phyloP scores from a whole-genome alignment of 176 grass and related monocot species.

The Elymus sibiricus region DNA sequence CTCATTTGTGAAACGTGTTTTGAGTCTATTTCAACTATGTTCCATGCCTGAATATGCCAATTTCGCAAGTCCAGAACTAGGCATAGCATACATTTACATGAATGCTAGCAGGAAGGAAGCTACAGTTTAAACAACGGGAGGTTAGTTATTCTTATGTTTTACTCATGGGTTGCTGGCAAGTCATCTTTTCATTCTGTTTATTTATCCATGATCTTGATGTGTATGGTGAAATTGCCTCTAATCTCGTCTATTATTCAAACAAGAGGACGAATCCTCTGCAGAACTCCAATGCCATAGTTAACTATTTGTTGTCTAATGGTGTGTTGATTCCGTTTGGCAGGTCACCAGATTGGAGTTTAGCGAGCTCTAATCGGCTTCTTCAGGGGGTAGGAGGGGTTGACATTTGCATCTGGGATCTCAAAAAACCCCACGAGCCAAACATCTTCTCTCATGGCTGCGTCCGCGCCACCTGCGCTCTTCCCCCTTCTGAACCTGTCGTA shows the following conservation, averaged over 20 bases:
- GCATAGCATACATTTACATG: conserved; percentile 28
- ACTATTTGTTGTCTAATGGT: neutral
- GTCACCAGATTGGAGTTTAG: too few species aligned
- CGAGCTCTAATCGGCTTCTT: too few species aligned
- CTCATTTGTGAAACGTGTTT: conserved; percentile 4
- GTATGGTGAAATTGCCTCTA: neutral
- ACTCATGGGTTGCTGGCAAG: conserved; percentile 6
- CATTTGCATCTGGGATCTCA: too few species aligned
- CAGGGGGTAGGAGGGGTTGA: too few species aligned
- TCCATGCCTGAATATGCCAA: conserved; percentile 3
- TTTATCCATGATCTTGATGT: conserved; percentile 15
- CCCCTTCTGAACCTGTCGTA: too few species aligned
- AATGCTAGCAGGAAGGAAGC: conserved; percentile 88
- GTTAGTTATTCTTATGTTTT: conserved; percentile 37
- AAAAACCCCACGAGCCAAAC: too few species aligned
- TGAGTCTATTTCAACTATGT: neutral
- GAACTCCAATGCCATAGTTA: neutral
- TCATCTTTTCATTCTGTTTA: conserved; percentile 22
- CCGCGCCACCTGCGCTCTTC: too few species aligned
- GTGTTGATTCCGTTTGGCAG: too few species aligned
- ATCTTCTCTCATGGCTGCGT: too few species aligned
- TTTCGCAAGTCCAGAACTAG: conserved; percentile 26
- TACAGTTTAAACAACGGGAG: conserved; percentile 89
- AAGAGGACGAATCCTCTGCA: neutral
- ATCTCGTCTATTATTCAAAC: neutral